Base-by-base conservation (phyloP, 2,329 filamentous ascomycete genomes). In the Sordariomycetes sp. region DNA sequence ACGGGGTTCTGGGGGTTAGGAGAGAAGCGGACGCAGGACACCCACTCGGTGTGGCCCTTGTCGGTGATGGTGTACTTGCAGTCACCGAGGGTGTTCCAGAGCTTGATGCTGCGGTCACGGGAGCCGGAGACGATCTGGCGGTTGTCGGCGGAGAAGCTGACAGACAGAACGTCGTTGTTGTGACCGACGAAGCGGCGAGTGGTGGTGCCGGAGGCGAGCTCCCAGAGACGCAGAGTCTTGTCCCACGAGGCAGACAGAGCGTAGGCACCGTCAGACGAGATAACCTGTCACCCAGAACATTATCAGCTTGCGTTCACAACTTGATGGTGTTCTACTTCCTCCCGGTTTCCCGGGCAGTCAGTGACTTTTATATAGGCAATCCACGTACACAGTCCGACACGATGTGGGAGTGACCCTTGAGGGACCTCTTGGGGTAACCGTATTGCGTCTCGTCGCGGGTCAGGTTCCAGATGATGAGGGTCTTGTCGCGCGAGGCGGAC, bases 11-110 rank as follows among this genome's bases (percentile, higher is more conserved):
- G 90, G 60, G 92, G 92, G 80, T 98, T 98, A 63, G 92, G 92
- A 72, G 85, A 93, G 85, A 98, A 98, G 69, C 92, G 84, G 54
- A 98, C 92, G 76, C 90, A 96, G 46, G 90, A 95, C 54, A 94
- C 92, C 92, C 92, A 98, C 71, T 98, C 92, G 69, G 86, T 86
- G 79, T 98, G 92, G 64, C 92, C 92, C 84, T 98, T 98, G 66
- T 98, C 92, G 70, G 86, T 94, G 77, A 98, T 96, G 75, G 90
- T 98, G 82, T 81, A 98, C 79, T 98, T 98, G 88, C 92, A 98
- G 81, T 98, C 92, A 71, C 92, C 92, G 50, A 98, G 86, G 56
- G 92, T 98, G 79, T 98, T 98, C 92, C 92, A 98, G 58, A 98
- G 82, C 86, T 96, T 98, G 79, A 98, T 96, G 61, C 85, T 86